Base-by-base conservation (phyloP, 208 protist genomes). In the Wallacemonas collosoma region DNA sequence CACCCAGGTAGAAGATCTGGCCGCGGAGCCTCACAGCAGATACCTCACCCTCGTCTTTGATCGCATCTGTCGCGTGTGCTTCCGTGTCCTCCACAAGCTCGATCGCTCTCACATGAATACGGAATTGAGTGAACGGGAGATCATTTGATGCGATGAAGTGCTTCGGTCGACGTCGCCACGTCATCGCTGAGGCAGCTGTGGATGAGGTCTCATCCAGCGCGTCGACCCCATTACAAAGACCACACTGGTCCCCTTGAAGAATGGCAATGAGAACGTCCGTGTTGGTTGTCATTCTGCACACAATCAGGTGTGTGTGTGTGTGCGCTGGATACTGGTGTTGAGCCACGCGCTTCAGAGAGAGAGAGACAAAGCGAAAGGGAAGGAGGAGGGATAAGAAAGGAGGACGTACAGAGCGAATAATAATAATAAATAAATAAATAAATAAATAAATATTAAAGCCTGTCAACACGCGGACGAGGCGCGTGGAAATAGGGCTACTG, bases 1-100 rank as follows among this genome's bases (percentile, higher is more conserved):
- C 77, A 2, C 71, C 79, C 67, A 88, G 80, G 72, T 90, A 79
- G n/a, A 73, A 40, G 51, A 93, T 75, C 76, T 89, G 85, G n/a
- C 80, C 68, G 1, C 80, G 88, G 4, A 93, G 60, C 39, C 77
- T 71, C 15, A 83, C 26, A 71, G 69, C 14, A 58, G 73, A 38
- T 76, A 78, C 40, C 15, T 7, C 43, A 9, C 39, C 44, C 14
- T 63, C 15, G 45, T n/a, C 26, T 9, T 62, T 6, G 71, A 35
- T 12, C n/a, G 44, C 43, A 6, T 41, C 35, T 54, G 39, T 47
- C 9, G 11, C 9, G 61, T 36, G 0, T n/a, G 17, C 48, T 39
- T 26, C 47, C 71, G 12, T 1, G 67, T 71, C 2, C 66, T 58
- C 53, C 50, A 26, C 26, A 26, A 81, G 54, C 39, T 61, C 61